Evolutionary conservation across 2,329 filamentous ascomycete species (phyloP), one percentile per base, ranked within the genome.

Genomic region (Phyllosticta paracitricarpa): DNA sequence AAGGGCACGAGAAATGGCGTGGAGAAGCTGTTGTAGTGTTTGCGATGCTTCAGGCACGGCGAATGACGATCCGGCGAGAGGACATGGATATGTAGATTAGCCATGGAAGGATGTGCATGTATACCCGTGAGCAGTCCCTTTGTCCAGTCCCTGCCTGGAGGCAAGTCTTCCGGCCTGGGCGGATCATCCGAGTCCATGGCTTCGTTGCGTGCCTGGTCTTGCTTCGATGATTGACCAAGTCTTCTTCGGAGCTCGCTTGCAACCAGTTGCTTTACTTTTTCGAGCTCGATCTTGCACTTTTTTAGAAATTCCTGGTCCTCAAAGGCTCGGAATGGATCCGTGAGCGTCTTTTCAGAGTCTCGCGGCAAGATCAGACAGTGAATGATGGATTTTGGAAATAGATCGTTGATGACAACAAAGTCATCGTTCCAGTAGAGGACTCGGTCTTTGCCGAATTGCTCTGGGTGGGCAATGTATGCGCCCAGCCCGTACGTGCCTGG

Each of bases 1-100:
- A 97, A 69, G 17, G 82, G 79, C 12, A 97, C 83, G 24, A 99
- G 83, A 72, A 97, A 99, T 3, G 83, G 82, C 58, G 92, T 95
- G 33, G 84, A 85, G 75, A 97, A 97, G 65, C 89, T 94, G 70
- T 94, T 90, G 76, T 97, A 97, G 75, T 97, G 94, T 72, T 91
- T 93, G 65, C 85, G 81, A 70, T 93, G 86, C 75, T 87, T 89
- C 73, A 97, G 66, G 54, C 81, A 81, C 10, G 83, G 81, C 48
- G 87, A 91, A 67, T 84, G 81, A 80, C 89, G 87, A 71, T 99
- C 94, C 19, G 84, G 79, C 51, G 89, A 90, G 62, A 97, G 76
- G 30, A 97, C 84, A 73, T 99, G 94, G 3, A 97, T 80, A 74
- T 99, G 94, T 60, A 97, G 72, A 72, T 97, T 91, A 65, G 84